A percentile compares a stretch with the other conserved stretches of the same genome.
Conservation (phyloP, 768 basidiomycete species). For the Leucocoprinus leucothites region DNA sequence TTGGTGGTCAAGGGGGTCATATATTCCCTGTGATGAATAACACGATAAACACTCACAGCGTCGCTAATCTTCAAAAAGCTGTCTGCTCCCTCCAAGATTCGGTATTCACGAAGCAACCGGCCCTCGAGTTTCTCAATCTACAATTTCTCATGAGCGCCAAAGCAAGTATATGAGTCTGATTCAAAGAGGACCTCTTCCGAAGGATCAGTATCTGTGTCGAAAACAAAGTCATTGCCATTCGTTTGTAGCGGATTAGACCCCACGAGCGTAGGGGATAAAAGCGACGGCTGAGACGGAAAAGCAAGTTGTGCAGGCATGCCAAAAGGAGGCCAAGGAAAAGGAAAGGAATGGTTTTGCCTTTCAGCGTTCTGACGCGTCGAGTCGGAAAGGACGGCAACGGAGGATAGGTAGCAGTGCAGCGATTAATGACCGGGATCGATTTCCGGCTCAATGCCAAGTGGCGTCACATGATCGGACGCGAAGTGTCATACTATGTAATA, state of each 20-base stretch:
- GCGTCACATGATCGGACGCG: too few species aligned
- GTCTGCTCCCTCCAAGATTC: slow-evolving; percentile 91
- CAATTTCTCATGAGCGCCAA: background rate
- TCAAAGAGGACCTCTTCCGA: slow-evolving; percentile 1
- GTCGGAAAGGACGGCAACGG: background rate
- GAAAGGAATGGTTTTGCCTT: background rate
- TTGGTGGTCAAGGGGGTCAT: slow-evolving; percentile 2
- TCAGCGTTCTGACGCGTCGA: background rate
- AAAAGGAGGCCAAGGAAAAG: too few species aligned
- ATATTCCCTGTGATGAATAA: background rate
- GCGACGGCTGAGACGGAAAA: slow-evolving; percentile 3
- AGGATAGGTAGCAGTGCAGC: too few species aligned
- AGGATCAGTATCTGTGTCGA: background rate
- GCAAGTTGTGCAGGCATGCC: slow-evolving; percentile 6
- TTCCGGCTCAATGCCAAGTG: too few species aligned
- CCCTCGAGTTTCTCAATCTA: slow-evolving; percentile 68
- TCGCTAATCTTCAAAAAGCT: slow-evolving; percentile 73
- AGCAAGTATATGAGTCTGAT: background rate
- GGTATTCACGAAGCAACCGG: slow-evolving; percentile 70
- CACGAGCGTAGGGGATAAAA: slow-evolving; percentile 1
- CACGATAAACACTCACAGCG: slow-evolving; percentile 34
- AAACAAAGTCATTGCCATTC: background rate
- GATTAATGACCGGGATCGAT: too few species aligned
- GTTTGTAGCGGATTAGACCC: background rate
- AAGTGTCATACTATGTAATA: too few species aligned